phyloP scores from a whole-genome alignment of 1,284 basidiomycete genomes.

The Trametes polyzona region DNA sequence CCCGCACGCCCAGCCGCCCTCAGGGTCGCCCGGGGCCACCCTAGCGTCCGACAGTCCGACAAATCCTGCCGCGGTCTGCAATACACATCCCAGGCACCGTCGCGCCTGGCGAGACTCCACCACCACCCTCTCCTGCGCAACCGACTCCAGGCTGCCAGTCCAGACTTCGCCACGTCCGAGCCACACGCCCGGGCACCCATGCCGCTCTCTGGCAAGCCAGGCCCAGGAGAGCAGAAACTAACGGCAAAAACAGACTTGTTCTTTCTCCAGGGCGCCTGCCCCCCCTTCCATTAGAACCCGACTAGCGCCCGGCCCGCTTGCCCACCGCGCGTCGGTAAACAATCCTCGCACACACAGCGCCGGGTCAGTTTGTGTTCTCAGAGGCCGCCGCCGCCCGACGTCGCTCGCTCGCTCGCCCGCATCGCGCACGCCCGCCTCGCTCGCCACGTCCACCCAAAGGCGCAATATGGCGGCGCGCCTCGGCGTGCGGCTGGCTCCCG shows the following conservation, averaged over 20 bases:
- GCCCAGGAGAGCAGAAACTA: slow-evolving; percentile 13
- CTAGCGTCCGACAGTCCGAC: not conserved
- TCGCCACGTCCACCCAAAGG: too few relatives aligned
- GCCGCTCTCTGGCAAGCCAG: slow-evolving; percentile 11
- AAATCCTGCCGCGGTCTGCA: too few relatives aligned
- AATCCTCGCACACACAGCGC: not conserved
- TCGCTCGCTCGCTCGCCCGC: too few relatives aligned
- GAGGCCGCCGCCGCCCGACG: not conserved
- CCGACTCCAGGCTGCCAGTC: too few relatives aligned
- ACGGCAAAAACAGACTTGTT: slow-evolving; percentile 18
- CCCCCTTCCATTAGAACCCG: not conserved
- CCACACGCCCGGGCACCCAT: slow-evolving; percentile 9
- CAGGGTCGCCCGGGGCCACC: not conserved
- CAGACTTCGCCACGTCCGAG: not conserved
- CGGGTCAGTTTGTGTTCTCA: too few relatives aligned
- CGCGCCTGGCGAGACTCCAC: not conserved
- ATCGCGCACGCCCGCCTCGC: too few relatives aligned
- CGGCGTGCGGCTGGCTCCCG: too few relatives aligned
- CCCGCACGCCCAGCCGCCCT: not conserved
- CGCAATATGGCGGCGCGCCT: too few relatives aligned
- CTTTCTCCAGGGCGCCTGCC: not conserved
- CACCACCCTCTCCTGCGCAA: not conserved
- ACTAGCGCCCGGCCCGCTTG: not conserved
- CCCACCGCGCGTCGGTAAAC: not conserved
- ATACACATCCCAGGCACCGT: not conserved